A percentile compares a stretch with the other conserved stretches of the same genome.
phyloP scores from a whole-genome alignment of 2,329 filamentous ascomycete species.

The Cadophora sp. region DNA sequence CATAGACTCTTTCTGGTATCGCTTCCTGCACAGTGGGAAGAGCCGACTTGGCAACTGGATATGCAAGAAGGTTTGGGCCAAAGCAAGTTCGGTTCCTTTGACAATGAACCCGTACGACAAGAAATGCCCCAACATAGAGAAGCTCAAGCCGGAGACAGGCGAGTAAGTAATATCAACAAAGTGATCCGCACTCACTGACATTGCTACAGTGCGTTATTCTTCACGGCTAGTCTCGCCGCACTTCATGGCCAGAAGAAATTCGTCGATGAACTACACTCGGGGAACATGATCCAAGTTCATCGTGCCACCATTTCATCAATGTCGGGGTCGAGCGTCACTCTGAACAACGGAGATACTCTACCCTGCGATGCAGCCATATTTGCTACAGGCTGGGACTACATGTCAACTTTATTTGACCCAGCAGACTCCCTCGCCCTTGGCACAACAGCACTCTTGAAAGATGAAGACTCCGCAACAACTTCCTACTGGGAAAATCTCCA shows the following conservation, averaged over 20 bases:
- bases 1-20: constrained; percentile 21
- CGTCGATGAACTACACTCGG: constrained; percentile 22
- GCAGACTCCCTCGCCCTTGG: constrained; percentile 12
- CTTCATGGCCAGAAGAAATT: constrained; percentile 28
- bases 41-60: constrained; percentile 22
- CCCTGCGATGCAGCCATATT: constrained; percentile 18
- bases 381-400: constrained; percentile 27
- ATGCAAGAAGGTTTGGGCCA: constrained; percentile 20
- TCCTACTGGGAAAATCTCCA: background rate
- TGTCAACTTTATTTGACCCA: constrained; percentile 17
- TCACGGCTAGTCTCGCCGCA: constrained; percentile 20
- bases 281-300: constrained; percentile 26
- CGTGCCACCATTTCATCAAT: constrained; percentile 27
- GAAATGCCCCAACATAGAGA: constrained; percentile 23
- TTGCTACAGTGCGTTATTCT: constrained; percentile 5
- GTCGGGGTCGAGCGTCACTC: constrained; percentile 12
- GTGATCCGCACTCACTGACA: background rate
- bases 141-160: constrained; percentile 23
- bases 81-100: constrained; percentile 16
- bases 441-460: constrained; percentile 16
- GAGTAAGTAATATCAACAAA: constrained; percentile 11
- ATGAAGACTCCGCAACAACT: background rate
- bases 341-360: constrained; percentile 13
- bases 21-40: constrained; percentile 28
- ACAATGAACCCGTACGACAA: constrained; percentile 25